Percentiles rank a stretch among this genome's conserved stretches.
These are phyloP conservation scores for Lentinus brumalis DNA, from an alignment of 768 basidiomycete genomes.

Conservation along the genomic window DNA sequence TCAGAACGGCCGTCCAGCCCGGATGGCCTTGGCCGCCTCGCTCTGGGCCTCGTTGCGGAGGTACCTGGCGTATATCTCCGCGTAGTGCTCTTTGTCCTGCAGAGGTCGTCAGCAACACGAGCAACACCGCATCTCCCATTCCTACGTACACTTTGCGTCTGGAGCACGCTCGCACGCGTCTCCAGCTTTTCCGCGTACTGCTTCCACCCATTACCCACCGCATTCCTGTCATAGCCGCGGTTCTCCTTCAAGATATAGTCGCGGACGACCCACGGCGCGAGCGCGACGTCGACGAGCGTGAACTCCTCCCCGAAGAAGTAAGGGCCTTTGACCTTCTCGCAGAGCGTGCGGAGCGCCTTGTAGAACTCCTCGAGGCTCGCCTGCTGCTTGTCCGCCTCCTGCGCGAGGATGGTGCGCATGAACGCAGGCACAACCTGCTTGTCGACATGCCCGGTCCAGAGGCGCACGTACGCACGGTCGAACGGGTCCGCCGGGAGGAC, in stretches of 20 bases:
- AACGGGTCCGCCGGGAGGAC: slow-evolving; percentile 56
- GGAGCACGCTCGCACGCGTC: slow-evolving; percentile 47
- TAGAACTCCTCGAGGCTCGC: slow-evolving; percentile 40
- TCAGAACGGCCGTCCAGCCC: slow-evolving; percentile 23
- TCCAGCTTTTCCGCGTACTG: slow-evolving; percentile 45
- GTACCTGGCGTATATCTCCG: slow-evolving; percentile 54
- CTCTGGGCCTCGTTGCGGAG: slow-evolving; percentile 49
- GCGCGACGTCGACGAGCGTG: slow-evolving; percentile 51
- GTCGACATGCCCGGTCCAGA: slow-evolving; percentile 58
- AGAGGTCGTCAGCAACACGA: not conserved
- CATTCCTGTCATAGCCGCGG: slow-evolving; percentile 46
- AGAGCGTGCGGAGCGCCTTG: slow-evolving; percentile 38
- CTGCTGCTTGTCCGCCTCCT: slow-evolving; percentile 39
- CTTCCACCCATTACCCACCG: slow-evolving; percentile 47
- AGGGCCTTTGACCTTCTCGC: slow-evolving; percentile 45
- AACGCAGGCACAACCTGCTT: slow-evolving; percentile 56
- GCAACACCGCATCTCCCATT: not conserved
- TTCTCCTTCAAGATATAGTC: slow-evolving; percentile 53
- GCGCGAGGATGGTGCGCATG: slow-evolving; percentile 42
- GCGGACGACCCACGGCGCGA: slow-evolving; percentile 57
- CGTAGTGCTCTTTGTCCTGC: slow-evolving; percentile 45
- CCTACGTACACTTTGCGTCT: slow-evolving; percentile 38
- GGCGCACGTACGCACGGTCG: slow-evolving; percentile 51
- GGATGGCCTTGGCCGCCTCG: slow-evolving; percentile 31
- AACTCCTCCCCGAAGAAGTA: slow-evolving; percentile 60